Evolutionary conservation across 2,329 filamentous ascomycete genomes (phyloP), one percentile per base, ranked within the genome.

Genomic region (Cladorrhinum sp.): DNA sequence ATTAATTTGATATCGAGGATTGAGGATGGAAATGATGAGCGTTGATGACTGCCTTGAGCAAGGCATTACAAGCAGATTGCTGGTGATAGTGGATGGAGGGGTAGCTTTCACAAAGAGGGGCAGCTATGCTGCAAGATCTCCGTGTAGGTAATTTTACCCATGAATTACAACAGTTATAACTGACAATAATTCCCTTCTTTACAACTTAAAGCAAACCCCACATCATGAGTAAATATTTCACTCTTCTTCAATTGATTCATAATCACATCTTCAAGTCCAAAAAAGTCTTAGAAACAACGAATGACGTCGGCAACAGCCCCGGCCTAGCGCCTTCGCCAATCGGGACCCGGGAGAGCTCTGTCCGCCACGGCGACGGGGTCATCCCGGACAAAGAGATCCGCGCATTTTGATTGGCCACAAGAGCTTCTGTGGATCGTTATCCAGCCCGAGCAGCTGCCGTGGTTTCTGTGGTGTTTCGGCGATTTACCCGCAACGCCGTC

Each of bases 401-500:
- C 5, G 41, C 18, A 13, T 2, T 41, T 27, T 61, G 45, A 61
- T 65, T 66, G 55, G 59, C 54, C 13, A 12, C 27, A 3, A 45
- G 6, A 22, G 41, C 38, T 53, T 9, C 23, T 60, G 50, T 48
- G 50, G 62, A 23, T 23, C 51, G 20, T 24, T 13, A 27, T 38
- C 58, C 36, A 25, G 22, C 36, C 51, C 55, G 58, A 24, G 57
- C 13, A 27, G 45, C 51, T 59, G 59, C 54, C 50, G 38, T 29
- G 32, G 23, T 57, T 58, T 58, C 48, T 57, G 56, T 54, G 16
- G n/a, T 60, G 55, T 68, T 65, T 65, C 66, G 66, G 66, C 59
- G 20, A 61, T 64, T 67, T 68, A 68, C 62, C 66, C 66, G 66
- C 60, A 63, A 62, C 64, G 62, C 66, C 66, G 66, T 45, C 36